These are phyloP conservation scores for Phytophthora sp. DNA, from an alignment of 352 stramenopile genomes.

Conservation along the genomic window DNA sequence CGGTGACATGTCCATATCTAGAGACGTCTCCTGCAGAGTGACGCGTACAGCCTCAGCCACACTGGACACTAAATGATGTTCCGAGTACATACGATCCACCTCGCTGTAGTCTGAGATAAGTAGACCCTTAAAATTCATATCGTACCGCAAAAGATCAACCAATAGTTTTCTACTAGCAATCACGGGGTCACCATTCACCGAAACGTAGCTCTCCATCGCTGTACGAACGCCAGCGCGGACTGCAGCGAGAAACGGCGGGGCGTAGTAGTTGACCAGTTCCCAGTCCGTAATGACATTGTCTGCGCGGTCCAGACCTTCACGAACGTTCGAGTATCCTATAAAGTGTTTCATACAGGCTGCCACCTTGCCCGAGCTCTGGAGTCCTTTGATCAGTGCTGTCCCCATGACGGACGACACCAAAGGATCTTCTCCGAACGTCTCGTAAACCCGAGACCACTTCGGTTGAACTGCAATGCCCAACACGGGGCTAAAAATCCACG, in stretches of 20 bases:
- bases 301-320: conserved; percentile 70
- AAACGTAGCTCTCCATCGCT: conserved; percentile 93
- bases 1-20: conserved; percentile 94
- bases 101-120: conserved; percentile 94
- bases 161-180: conserved; percentile 86
- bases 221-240: conserved; percentile 77
- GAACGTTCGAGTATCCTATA: conserved; percentile 81
- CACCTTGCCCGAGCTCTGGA: conserved; percentile 71
- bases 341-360: conserved; percentile 92
- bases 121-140: conserved; percentile 91
- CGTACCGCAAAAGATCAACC: conserved; percentile 75
- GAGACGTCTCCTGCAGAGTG: conserved; percentile 80
- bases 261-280: conserved; percentile 77
- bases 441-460: conserved; percentile 91
- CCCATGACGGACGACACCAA: conserved; percentile 75
- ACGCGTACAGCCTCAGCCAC: conserved; percentile 71
- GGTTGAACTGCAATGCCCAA: conserved; percentile 83
- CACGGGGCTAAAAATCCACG: conserved; percentile 93
- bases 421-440: conserved; percentile 95
- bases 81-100: conserved; percentile 87
- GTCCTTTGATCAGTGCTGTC: conserved; percentile 70
- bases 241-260: conserved; percentile 76
- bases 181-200: conserved; percentile 87
- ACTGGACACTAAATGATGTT: conserved; percentile 79
- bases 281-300: conserved; percentile 74